Base-by-base conservation (phyloP, 2,329 filamentous ascomycete genomes). In the Pestalotiopsis sp. region DNA sequence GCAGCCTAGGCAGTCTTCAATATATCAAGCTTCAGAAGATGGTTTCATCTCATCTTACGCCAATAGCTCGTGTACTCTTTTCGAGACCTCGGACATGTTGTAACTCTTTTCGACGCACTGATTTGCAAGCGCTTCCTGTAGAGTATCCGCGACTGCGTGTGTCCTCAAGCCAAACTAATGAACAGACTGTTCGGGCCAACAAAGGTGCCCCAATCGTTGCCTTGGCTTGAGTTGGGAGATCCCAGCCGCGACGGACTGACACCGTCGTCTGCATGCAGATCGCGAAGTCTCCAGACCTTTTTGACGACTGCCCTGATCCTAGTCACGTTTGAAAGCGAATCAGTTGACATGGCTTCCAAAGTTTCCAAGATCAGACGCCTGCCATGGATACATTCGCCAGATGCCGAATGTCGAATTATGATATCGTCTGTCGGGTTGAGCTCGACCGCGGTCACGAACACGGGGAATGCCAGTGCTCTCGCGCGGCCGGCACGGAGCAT, bases 211-310 rank as follows among this genome's bases (percentile, higher is more conserved):
- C 76, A 77, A 36, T 78, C 76, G 20, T 76, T 77, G 1, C 9
- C 14, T 31, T 63, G 36, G 20, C 25, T n/a, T 14, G 25, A 39
- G 3, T 67, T 67, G 0, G 31, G 9, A 5, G 66, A 41, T 23
- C n/a, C 13, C 39, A 12, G 5, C 52, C 39, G 13, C 5, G 13
- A 12, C 12, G 36, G 7, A 4, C 56, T 25, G 0, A 66, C 9
- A 2, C 70, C 71, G 2, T 69, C 64, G 3, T 71, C 52, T 2
- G 72, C 58, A 13, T 72, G 57, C 58, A 78, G 61, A 25, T 86
- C 83, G 25, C 84, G 78, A 58, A 79, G 79, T 67, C 81, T 80
- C 84, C 84, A 86, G 12, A 86, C 79, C 59, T 82, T 84, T 11
- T 81, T 77, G 65, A 86, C 84, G 3, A 86, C 84, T 0, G 81